These are phyloP conservation scores for Collybia sp. DNA, from an alignment of 768 basidiomycete genomes.

Conservation along the genomic window DNA sequence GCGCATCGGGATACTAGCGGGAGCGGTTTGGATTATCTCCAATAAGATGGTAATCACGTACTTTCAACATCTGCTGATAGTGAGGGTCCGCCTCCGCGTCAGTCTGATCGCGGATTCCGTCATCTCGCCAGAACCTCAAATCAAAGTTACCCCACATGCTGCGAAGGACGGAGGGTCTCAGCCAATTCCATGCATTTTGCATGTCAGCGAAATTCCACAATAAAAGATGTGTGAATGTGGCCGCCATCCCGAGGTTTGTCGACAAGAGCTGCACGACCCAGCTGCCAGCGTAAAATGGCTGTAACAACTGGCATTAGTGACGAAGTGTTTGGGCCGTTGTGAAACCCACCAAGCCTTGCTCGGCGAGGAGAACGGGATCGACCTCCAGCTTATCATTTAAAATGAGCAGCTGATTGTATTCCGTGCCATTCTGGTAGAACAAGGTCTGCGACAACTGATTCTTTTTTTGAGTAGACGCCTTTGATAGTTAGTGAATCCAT, in stretches of 20 bases:
- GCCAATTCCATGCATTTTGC: constrained; percentile 40
- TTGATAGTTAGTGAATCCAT: background rate
- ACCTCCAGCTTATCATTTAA: constrained; percentile 40
- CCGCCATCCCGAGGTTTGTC: constrained; percentile 43
- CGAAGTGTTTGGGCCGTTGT: background rate
- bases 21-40: background rate
- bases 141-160: constrained; percentile 28
- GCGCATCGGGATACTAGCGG: constrained; percentile 46
- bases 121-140: constrained; percentile 37
- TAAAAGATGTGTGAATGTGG: constrained; percentile 42
- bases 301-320: background rate
- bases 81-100: constrained; percentile 40
- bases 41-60: constrained; percentile 7
- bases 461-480: constrained; percentile 6
- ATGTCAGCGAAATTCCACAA: constrained; percentile 42
- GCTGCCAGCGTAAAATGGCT: constrained; percentile 44
- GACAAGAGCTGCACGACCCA: constrained; percentile 40
- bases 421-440: constrained; percentile 41
- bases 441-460: constrained; percentile 47
- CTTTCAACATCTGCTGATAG: constrained; percentile 49
- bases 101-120: constrained; percentile 26
- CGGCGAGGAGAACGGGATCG: constrained; percentile 30
- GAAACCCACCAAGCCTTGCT: constrained; percentile 32
- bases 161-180: constrained; percentile 27
- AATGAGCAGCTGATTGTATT: constrained; percentile 43